phyloP scores from a whole-genome alignment of 257 asterid genomes.

The Marsdenia floribunda region DNA sequence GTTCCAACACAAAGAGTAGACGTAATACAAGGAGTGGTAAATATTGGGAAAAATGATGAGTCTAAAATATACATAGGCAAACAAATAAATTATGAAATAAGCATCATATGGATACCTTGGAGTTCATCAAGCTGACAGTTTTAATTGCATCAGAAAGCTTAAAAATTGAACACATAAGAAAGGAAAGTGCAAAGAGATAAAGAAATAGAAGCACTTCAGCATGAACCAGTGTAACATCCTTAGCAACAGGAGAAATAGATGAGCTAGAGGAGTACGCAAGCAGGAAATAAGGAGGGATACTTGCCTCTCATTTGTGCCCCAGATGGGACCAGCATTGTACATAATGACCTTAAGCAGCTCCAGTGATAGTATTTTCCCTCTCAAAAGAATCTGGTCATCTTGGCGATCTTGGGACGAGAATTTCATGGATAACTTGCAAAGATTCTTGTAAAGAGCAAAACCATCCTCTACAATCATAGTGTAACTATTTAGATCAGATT shows the following conservation, averaged over 20 bases:
- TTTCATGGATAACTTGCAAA: conserved; percentile 96
- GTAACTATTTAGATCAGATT: conserved; percentile 43
- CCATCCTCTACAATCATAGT: conserved; percentile 90
- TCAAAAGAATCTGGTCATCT: conserved; percentile 89
- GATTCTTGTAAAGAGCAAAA: conserved; percentile 79
- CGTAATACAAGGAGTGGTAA: background rate
- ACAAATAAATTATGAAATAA: background rate
- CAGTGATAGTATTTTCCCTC: conserved; percentile 86
- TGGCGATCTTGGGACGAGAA: conserved; percentile 79
- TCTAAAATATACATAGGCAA: too few species aligned
- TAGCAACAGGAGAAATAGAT: background rate
- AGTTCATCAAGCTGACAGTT: background rate
- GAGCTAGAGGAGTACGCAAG: background rate
- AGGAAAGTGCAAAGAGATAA: background rate
- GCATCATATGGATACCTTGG: background rate
- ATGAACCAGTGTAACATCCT: background rate
- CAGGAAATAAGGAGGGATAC: conserved; percentile 13
- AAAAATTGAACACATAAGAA: background rate
- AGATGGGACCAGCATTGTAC: conserved; percentile 82
- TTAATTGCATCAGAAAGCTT: background rate
- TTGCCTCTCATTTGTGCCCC: conserved; percentile 93
- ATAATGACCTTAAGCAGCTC: conserved; percentile 92
- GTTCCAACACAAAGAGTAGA: background rate
- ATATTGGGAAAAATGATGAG: background rate
- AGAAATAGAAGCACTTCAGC: background rate